Percentiles rank a stretch among this genome's conserved stretches.
Evolutionary conservation across 805 yeast genomes (phyloP).

Genomic region (Candida gorgasii): DNA sequence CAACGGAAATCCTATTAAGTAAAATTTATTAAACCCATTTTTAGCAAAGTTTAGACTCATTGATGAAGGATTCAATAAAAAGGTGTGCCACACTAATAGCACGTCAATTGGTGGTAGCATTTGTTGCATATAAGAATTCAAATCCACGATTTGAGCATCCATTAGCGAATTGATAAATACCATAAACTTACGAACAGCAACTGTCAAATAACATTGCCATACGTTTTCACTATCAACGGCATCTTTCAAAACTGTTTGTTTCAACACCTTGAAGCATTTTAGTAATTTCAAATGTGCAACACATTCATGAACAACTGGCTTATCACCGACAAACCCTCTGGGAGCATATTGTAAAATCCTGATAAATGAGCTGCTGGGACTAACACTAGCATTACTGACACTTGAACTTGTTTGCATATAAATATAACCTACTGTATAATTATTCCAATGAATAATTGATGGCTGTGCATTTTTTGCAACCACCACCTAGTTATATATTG

Average conservation of each 20-base stretch:
- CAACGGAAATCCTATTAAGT: slow-evolving; percentile 22
- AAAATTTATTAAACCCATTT: slow-evolving; percentile 10
- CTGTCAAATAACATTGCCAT: slow-evolving; percentile 25
- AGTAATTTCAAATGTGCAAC: slow-evolving; percentile 25
- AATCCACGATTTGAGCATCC: background rate
- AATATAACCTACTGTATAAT: background rate
- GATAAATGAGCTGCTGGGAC: background rate
- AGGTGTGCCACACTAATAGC: slow-evolving; percentile 24
- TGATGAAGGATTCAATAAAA: slow-evolving; percentile 18
- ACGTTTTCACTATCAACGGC: slow-evolving; percentile 8
- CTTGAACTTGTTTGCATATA: background rate
- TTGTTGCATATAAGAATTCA: background rate
- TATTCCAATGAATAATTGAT: background rate
- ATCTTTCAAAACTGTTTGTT: slow-evolving; percentile 10
- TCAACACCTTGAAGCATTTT: slow-evolving; percentile 21
- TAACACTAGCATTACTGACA: background rate
- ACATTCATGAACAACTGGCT: slow-evolving; percentile 16
- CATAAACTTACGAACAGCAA: slow-evolving; percentile 24
- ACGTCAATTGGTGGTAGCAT: slow-evolving; percentile 22
- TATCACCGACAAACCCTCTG: background rate
- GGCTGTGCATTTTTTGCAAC: background rate
- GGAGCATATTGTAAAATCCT: background rate
- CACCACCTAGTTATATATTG: background rate
- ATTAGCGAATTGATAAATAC: slow-evolving; percentile 11
- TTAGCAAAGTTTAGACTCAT: slow-evolving; percentile 1